A percentile compares a stretch with the other conserved stretches of the same genome.
Conservation (phyloP, 331 rosid genomes). For the Quercus lobata region DNA sequence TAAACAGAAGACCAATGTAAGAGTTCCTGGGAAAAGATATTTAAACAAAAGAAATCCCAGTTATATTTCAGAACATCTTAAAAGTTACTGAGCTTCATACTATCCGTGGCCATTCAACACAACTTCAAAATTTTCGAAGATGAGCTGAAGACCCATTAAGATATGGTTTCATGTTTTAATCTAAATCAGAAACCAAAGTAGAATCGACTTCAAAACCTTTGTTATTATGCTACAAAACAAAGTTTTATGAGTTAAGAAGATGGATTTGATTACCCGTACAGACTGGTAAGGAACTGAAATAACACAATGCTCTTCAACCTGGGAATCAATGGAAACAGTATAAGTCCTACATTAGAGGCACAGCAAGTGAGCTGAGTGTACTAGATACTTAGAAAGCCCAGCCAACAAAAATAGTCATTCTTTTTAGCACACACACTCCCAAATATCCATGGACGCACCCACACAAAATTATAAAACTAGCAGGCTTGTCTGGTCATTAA, state of each 20-base stretch:
- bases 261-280: conserved; percentile 50
- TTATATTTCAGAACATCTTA: background rate
- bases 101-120: background rate
- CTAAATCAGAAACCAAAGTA: background rate
- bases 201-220: background rate
- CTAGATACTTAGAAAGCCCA: conserved; percentile 1
- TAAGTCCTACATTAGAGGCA: conserved; percentile 11
- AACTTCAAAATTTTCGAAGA: background rate
- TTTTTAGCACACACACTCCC: background rate
- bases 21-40: background rate
- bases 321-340: conserved; percentile 24
- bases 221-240: background rate
- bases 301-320: conserved; percentile 93
- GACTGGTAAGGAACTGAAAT: conserved; percentile 74
- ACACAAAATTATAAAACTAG: background rate
- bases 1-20: background rate
- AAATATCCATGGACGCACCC: background rate
- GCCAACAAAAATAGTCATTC: background rate
- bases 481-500: background rate
- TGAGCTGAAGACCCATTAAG: background rate
- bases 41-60: background rate
- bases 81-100: too few relatives aligned
- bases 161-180: background rate
- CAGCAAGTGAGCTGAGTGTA: conserved; percentile 1
- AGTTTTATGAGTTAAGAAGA: background rate